phyloP scores from a whole-genome alignment of 1,284 basidiomycete genomes.

The Vanrija pseudolonga region DNA sequence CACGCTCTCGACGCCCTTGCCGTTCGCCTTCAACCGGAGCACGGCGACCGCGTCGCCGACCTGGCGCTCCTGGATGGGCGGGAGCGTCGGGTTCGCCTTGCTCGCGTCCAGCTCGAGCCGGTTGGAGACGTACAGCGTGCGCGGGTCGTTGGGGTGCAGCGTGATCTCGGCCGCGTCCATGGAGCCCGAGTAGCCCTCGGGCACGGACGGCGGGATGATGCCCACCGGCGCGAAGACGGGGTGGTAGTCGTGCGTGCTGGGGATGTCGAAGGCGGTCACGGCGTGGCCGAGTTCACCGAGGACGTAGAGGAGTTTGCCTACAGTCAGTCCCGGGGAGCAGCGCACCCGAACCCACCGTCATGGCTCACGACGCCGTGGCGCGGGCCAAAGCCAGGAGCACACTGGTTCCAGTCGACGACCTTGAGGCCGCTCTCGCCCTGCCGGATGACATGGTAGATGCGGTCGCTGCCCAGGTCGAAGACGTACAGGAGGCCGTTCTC shows the following conservation, averaged over 20 bases:
- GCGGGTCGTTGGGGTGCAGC: constrained; percentile 25
- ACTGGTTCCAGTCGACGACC: constrained; percentile 35
- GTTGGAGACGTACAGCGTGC: constrained; percentile 44
- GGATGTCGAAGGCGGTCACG: constrained; percentile 36
- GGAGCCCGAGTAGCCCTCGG: constrained; percentile 19
- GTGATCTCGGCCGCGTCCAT: constrained; percentile 44
- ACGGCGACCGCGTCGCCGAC: constrained; percentile 44
- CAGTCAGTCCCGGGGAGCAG: background rate
- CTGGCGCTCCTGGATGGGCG: constrained; percentile 16
- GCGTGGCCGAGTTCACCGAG: constrained; percentile 42
- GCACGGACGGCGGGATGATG: constrained; percentile 35
- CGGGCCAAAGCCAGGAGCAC: constrained; percentile 39
- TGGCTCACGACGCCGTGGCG: constrained; percentile 37
- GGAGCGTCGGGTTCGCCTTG: constrained; percentile 22
- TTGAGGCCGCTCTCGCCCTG: constrained; percentile 28
- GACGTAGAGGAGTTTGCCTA: constrained; percentile 43
- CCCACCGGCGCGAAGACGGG: constrained; percentile 14
- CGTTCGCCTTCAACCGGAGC: constrained; percentile 25
- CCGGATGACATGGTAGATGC: constrained; percentile 37
- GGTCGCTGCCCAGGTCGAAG: constrained; percentile 45
- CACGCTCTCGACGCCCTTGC: constrained; percentile 22
- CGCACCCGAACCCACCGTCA: constrained; percentile 28
- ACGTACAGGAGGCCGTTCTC: constrained; percentile 34
- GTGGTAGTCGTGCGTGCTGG: constrained; percentile 16
- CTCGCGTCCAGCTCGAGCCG: constrained; percentile 37